phyloP scores from a whole-genome alignment of 164 flowering plant genomes.

The Taxillus chinensis region DNA sequence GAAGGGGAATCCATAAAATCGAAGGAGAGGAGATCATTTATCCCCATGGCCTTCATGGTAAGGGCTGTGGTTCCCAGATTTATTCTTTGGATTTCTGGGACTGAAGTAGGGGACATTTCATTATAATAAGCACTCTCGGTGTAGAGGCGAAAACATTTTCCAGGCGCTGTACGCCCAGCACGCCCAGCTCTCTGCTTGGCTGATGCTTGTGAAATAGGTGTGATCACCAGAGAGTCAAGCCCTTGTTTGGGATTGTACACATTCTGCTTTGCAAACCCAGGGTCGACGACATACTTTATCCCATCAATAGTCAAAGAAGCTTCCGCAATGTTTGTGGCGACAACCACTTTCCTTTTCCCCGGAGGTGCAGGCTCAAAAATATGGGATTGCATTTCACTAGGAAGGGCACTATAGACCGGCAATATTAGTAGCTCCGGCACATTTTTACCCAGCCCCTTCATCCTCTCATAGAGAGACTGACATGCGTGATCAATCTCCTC shows the following conservation, averaged over 20 bases:
- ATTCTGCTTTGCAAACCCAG: conserved; percentile 92
- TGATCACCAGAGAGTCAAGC: conserved; percentile 63
- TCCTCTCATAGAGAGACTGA: not conserved
- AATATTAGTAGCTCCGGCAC: not conserved
- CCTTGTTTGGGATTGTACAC: conserved; percentile 61
- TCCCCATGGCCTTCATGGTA: conserved; percentile 92
- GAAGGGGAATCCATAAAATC: conserved; percentile 83
- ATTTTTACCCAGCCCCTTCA: not conserved
- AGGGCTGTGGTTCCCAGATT: conserved; percentile 79
- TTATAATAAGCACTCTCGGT: conserved; percentile 66
- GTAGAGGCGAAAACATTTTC: conserved; percentile 86
- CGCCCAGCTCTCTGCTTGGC: conserved; percentile 97
- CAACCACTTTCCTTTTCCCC: conserved; percentile 53
- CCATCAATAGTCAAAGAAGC: conserved; percentile 96
- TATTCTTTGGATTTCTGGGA: conserved; percentile 88
- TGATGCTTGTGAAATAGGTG: conserved; percentile 85
- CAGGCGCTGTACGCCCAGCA: conserved; percentile 97
- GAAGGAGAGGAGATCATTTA: conserved; percentile 78
- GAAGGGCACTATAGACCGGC: conserved; percentile 1
- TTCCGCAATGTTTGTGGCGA: conserved; percentile 96
- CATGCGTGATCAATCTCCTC: not conserved
- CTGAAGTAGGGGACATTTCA: conserved; percentile 55
- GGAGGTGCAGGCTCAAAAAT: not conserved
- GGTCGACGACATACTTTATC: conserved; percentile 87
- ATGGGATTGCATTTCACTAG: not conserved